Percentiles rank a stretch among this genome's conserved stretches.
Evolutionary conservation across 306 rosid species (phyloP).

Genomic region (Cucumis hystrix): DNA sequence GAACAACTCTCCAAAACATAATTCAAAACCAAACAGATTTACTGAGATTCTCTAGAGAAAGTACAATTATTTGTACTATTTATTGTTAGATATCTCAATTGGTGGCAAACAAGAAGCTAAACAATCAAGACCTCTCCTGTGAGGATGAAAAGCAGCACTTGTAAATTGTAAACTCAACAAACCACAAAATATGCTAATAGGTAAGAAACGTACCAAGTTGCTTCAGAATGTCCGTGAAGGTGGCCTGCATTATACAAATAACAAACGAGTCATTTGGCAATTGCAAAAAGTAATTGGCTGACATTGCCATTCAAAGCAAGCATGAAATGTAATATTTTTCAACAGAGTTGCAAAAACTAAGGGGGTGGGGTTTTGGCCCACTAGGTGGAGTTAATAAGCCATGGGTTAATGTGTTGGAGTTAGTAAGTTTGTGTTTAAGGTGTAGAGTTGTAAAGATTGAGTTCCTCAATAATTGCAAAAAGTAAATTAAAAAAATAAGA

Average conservation of each 20-base stretch:
- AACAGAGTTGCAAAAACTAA: not conserved
- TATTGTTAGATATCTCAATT: too few species aligned
- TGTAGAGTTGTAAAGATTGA: too few species aligned
- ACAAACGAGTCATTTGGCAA: not conserved
- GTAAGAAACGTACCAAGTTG: constrained; percentile 47
- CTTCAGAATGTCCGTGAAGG: constrained; percentile 94
- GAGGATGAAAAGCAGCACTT: not conserved
- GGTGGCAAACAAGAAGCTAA: too few species aligned
- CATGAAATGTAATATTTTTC: not conserved
- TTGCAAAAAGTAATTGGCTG: not conserved
- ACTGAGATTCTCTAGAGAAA: not conserved
- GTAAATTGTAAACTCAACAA: not conserved
- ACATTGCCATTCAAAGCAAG: not conserved
- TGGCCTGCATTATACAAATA: constrained; percentile 57
- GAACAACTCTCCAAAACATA: not conserved
- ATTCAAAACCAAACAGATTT: not conserved
- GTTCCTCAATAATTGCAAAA: too few species aligned
- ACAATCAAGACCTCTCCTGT: not conserved
- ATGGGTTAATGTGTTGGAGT: too few species aligned
- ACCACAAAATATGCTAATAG: not conserved
- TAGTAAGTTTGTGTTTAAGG: too few species aligned
- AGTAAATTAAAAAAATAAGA: too few species aligned
- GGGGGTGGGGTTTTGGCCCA: too few species aligned
- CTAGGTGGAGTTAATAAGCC: too few species aligned
- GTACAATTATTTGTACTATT: too few species aligned